Conservation (phyloP, 495 filamentous ascomycete species). For the Talaromyces proteolyticus region DNA sequence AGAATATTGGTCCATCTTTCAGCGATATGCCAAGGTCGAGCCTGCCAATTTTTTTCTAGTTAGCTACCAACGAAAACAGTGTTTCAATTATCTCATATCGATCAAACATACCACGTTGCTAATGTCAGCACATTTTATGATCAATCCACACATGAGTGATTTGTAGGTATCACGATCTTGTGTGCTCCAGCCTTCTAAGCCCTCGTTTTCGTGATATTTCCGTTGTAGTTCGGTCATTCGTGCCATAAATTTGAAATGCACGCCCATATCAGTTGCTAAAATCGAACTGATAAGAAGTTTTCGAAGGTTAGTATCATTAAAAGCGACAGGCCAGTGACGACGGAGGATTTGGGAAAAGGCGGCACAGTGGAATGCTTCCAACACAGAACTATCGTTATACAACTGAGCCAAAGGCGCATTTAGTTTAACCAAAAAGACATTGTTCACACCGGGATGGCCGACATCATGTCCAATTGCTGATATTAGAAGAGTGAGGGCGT, state of each 20-base stretch:
- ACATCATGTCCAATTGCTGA: slow-evolving; percentile 97
- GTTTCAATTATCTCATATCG: no score
- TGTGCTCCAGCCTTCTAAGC: slow-evolving; percentile 61
- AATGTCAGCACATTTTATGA: slow-evolving; percentile 98
- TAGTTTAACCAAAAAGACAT: slow-evolving; percentile 86
- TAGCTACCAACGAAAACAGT: no score
- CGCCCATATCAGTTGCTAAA: slow-evolving; percentile 91
- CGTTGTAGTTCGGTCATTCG: slow-evolving; percentile 70
- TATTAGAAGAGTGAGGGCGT: slow-evolving; percentile 82
- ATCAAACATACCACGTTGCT: slow-evolving; percentile 73
- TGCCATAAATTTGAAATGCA: slow-evolving; percentile 95
- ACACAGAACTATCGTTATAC: slow-evolving; percentile 94
- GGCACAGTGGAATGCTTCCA: slow-evolving; percentile 96
- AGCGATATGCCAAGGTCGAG: slow-evolving; percentile 75
- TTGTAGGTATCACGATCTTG: slow-evolving; percentile 66
- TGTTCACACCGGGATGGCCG: slow-evolving; percentile 96
- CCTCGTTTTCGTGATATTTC: slow-evolving; percentile 59
- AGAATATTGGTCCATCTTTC: slow-evolving; percentile 84
- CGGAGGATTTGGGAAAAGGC: slow-evolving; percentile 95
- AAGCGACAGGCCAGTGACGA: slow-evolving; percentile 82
- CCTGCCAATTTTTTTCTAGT: slow-evolving; percentile 43
- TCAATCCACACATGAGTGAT: slow-evolving; percentile 72
- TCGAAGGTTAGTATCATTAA: slow-evolving; percentile 67
- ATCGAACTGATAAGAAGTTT: slow-evolving; percentile 93
- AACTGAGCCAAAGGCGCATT: slow-evolving; percentile 95